Conservation (phyloP, 306 rosid genomes). For the Alnus glutinosa region DNA sequence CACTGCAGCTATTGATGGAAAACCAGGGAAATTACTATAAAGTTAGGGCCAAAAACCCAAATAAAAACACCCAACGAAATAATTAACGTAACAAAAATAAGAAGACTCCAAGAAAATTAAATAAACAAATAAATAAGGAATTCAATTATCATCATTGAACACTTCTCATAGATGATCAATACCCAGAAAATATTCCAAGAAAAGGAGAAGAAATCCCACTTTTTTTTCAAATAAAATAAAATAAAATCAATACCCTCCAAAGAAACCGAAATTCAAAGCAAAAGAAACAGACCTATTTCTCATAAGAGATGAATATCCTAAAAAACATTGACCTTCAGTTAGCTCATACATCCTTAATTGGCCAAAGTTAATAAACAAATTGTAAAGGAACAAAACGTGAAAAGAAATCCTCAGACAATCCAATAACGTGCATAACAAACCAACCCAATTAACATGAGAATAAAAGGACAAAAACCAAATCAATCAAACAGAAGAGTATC, state of each 20-base stretch:
- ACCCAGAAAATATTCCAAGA: background rate
- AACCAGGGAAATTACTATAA: slow-evolving; percentile 16
- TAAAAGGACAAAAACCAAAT: slow-evolving; percentile 17
- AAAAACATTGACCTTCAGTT: background rate
- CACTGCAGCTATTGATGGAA: slow-evolving; percentile 33
- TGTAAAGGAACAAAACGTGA: background rate
- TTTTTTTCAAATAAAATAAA: background rate
- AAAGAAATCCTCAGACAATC: background rate
- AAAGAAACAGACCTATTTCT: background rate
- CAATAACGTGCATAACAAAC: background rate
- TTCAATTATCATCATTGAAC: background rate
- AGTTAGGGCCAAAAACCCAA: slow-evolving; percentile 12
- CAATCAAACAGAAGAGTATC: background rate
- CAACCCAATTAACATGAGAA: slow-evolving; percentile 17
- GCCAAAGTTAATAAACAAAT: background rate
- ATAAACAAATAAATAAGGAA: slow-evolving; percentile 19
- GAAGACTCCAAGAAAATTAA: slow-evolving; percentile 17
- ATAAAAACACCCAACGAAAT: slow-evolving; percentile 22
- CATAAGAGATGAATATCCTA: background rate
- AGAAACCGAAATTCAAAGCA: background rate
- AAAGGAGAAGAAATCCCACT: background rate
- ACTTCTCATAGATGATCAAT: background rate
- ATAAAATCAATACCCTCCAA: background rate
- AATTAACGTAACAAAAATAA: background rate
- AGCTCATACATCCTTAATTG: background rate